Evolutionary conservation across 768 basidiomycete species (phyloP), one percentile per base, ranked within the genome.

Genomic region (Leccinum broughii): DNA sequence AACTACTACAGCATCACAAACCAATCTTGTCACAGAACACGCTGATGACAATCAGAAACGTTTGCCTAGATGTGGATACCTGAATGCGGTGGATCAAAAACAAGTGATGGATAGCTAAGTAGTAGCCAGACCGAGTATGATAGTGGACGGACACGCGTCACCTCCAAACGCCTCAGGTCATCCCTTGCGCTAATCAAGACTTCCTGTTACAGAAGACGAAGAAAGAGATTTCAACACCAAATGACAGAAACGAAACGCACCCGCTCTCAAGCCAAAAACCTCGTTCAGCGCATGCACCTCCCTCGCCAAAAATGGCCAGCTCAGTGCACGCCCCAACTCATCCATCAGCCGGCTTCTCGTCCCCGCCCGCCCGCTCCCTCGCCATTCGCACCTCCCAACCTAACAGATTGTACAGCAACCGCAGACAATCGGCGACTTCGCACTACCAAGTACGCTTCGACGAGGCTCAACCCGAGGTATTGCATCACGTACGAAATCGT

Each of bases 401-500:
- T 69, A 92, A 87, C 26, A 98, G 81, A 70, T 98, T 95, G 75
- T 95, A 96, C 75, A 98, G 76, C 71, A 98, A 77, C 17, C 93
- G 85, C 85, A 98, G 86, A 95, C 56, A 98, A 80, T 39, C 96
- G 81, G 48, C 95, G 83, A 57, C 92, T 93, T 57, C 95, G 87
- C 41, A 95, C 94, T 62, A 97, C 85, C 64, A 97, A 81, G 76
- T 98, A 98, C 7, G 96, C 93, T 68, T 95, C 93, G 58, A 95
- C 92, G 64, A 98, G 85, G 44, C 91, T 88, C 51, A 95, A 78
- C 26, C 81, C 78, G 24, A 93, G 84, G 69, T 96, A 86, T 72
- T 95, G 92, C 95, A 98, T 98, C 70, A 97, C 90, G 75, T 98
- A 98, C 17, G 95, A 95, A 68, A 98, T 98, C 62, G 91, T n/a